Percentiles rank a stretch among this genome's conserved stretches.
Evolutionary conservation across 495 filamentous ascomycete genomes (phyloP).

Genomic region (Mycothermus thermophilus): DNA sequence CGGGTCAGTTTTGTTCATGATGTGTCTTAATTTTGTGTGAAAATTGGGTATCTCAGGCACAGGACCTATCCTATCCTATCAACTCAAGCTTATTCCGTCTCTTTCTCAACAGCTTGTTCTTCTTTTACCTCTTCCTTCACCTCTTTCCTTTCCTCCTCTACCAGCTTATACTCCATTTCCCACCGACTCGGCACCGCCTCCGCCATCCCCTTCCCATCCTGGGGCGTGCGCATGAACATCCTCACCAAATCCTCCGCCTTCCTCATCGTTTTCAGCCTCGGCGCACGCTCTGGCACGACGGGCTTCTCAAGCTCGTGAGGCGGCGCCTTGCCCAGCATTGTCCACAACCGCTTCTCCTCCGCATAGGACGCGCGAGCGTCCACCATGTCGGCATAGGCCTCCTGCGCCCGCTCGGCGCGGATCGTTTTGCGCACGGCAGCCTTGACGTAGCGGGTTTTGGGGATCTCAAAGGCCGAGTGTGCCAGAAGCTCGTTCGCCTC

Average conservation of each 20-base stretch:
- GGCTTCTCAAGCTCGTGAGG: conserved; percentile 48
- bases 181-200: conserved; percentile 8
- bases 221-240: conserved; percentile 37
- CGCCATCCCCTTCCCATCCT: conserved; percentile 6
- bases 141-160: conserved; percentile 1
- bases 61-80: neutral
- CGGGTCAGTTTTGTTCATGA: neutral
- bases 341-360: conserved; percentile 47
- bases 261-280: conserved; percentile 1
- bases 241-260: conserved; percentile 8
- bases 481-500: conserved; percentile 17
- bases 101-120: neutral
- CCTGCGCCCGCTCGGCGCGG: conserved; percentile 23
- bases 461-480: conserved; percentile 15
- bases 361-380: conserved; percentile 36
- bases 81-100: neutral
- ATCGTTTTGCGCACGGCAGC: conserved; percentile 16
- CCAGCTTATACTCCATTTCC: conserved; percentile 10
- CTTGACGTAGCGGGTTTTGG: conserved; percentile 5
- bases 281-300: neutral
- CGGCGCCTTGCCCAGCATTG: conserved; percentile 29
- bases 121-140: neutral
- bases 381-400: conserved; percentile 39
- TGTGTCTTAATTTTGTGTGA: neutral
- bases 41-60: neutral